Evolutionary conservation across 768 basidiomycete genomes (phyloP), one percentile per base, ranked within the genome.

Genomic region (Crepidotus variabilis): DNA sequence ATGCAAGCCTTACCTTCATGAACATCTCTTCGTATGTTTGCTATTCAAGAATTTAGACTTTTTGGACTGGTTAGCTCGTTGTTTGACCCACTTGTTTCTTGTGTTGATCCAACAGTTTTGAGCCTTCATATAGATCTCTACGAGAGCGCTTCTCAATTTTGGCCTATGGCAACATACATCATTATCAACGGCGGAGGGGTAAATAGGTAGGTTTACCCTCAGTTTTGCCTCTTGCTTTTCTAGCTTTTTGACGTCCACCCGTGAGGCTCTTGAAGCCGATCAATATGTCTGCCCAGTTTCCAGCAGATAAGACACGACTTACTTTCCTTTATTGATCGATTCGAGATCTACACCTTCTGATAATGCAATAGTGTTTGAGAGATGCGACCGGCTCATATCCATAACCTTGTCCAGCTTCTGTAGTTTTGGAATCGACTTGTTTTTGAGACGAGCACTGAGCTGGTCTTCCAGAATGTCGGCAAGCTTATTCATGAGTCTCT

Each of bases 1-100:
- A 16, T 9, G 2, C n/a, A 23, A n/a, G n/a, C n/a, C 53, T 51
- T 52, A 87, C 94, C 81, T 97, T 93, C 91, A 99, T 92, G 75
- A 94, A 99, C 85, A 99, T 88, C 68, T 99, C 97, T 68, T 98
- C 96, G 73, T 98, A 98, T 18, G 88, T 84, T 90, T 98, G 94
- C 87, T 98, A 63, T 35, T 61, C 46, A 28, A 5, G 28, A 57
- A 16, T 47, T 55, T 51, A 64, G 32, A 59, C 20, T 20, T 23
- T 14, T 13, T 23, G 36, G 23, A 34, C 47, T 46, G 32, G 54
- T 35, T 33, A 23, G 33, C 22, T 24, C 18, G 39, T 62, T 45
- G 47, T 47, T 8, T 14, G 28, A 45, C 75, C 54, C 60, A 87
- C 90, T 78, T 94, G 93, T 75, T 94, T 94, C 70, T 87, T 85